Evolutionary conservation across 2,329 filamentous ascomycete genomes (phyloP).

Genomic region (Sporothrix schenckii): DNA sequence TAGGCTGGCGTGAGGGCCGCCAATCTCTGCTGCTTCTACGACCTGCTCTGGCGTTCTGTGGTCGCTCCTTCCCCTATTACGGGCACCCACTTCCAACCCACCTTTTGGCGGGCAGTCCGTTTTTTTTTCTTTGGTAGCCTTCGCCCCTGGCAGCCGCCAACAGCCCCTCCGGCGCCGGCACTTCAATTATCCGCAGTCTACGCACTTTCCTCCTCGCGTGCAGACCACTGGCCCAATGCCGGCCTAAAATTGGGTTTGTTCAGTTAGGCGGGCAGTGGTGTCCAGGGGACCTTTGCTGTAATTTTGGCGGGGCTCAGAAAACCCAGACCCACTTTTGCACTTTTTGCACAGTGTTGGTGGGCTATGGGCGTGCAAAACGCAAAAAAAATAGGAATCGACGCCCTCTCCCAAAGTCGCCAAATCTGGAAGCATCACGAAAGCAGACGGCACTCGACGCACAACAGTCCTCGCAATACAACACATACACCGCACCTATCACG

Average conservation of each 20-base stretch:
- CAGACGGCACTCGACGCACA: background rate
- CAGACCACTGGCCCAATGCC: background rate
- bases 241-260: slow-evolving; percentile 17
- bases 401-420: slow-evolving; percentile 25
- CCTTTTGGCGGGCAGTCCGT: slow-evolving; percentile 13
- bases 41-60: slow-evolving; percentile 15
- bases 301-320: slow-evolving; percentile 27
- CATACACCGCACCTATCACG: background rate
- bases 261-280: slow-evolving; percentile 1
- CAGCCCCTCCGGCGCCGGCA: slow-evolving; percentile 24
- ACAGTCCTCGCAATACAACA: background rate
- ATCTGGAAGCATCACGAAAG: slow-evolving; percentile 5
- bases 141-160: background rate
- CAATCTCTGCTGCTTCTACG: slow-evolving; percentile 20
- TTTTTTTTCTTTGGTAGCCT: slow-evolving; percentile 26
- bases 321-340: slow-evolving; percentile 34
- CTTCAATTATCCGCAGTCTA: slow-evolving; percentile 23
- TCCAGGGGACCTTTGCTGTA: background rate
- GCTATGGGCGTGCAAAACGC: slow-evolving; percentile 13
- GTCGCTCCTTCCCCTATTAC: slow-evolving; percentile 14
- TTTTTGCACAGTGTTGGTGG: slow-evolving; percentile 24
- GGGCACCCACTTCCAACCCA: slow-evolving; percentile 1
- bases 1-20: slow-evolving; percentile 3
- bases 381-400: slow-evolving; percentile 31
- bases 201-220: slow-evolving; percentile 17